Percentiles rank a stretch among this genome's conserved stretches.
Evolutionary conservation across 148 eudicot species (phyloP).

Genomic region (Vaccinium myrtillus): DNA sequence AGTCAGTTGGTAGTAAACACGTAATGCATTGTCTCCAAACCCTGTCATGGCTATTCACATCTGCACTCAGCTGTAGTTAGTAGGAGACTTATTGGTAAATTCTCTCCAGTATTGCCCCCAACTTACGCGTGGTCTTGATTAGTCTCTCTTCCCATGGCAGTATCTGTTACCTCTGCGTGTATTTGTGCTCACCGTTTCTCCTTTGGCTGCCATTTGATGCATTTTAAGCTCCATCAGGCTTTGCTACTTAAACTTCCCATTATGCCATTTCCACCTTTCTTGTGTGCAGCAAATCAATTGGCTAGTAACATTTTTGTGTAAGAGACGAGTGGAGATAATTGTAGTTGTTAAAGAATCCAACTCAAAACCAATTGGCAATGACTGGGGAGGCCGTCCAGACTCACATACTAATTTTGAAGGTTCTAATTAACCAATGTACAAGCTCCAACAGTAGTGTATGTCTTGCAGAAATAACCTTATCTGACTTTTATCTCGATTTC

Average conservation of each 20-base stretch:
- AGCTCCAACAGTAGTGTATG: not conserved
- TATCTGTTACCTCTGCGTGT: not conserved
- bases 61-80: not conserved
- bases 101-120: not conserved
- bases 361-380: too few relatives aligned
- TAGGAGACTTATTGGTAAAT: not conserved
- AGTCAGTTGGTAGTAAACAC: not conserved
- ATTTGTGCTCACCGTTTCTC: not conserved
- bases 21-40: not conserved
- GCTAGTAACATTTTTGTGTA: not conserved
- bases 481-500: not conserved
- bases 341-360: too few relatives aligned
- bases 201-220: constrained; percentile 1
- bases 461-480: not conserved
- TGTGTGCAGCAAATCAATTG: not conserved
- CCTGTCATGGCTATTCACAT: not conserved
- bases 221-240: not conserved
- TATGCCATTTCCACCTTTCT: not conserved
- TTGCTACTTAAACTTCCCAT: not conserved
- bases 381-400: too few relatives aligned
- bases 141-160: not conserved
- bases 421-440: too few relatives aligned
- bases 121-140: not conserved
- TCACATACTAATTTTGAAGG: too few relatives aligned
- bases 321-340: not conserved